Base-by-base conservation (phyloP, 495 filamentous ascomycete genomes). In the Xylaria intraflava region DNA sequence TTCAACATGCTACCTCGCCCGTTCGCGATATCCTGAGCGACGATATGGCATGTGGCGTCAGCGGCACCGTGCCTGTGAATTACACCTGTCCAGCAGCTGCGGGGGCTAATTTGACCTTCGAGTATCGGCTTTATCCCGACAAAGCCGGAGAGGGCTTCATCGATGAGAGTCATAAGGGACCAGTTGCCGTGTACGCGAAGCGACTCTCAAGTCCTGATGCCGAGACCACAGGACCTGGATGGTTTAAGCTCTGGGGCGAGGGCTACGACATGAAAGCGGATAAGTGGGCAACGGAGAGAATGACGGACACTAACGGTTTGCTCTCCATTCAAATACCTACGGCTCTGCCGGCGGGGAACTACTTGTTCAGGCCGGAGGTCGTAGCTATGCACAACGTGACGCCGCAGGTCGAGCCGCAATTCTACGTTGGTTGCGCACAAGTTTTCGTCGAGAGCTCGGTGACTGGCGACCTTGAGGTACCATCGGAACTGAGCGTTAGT, bases 111-210 rank as follows among this genome's bases (percentile, higher is more conserved):
- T 53, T 85, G 14, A 77, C 70, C 36, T 76, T 84, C 51, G 65
- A 79, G 49, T 83, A 73, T 65, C 78, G 75, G 23, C 66, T 68
- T 12, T 76, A 69, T 61, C 65, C 81, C 3, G 72, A 81, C 60
- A 75, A 65, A 27, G 65, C 65, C 6, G 46, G 60, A 19, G 64
- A 71, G 22, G 69, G 69, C 33, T 61, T 66, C n/a, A 72, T 85
- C 40, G 78, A 79, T 53, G 47, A 55, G 9, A 71, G 66, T 36
- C 80, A 86, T 17, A 49, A 49, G 56, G 83, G 72, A 0, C 82
- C 83, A 33, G 84, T 79, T 58, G 73, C 81, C 2, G 80, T 85
- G 8, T 85, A 85, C 61, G 74, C 85, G 68, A 85, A 86, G 66
- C 62, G 72, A 27, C 76, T 79, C 11, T 60, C 53, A 14, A 66